These are phyloP conservation scores for Gossypium trilobum DNA, from an alignment of 441 rosid species.

Conservation along the genomic window DNA sequence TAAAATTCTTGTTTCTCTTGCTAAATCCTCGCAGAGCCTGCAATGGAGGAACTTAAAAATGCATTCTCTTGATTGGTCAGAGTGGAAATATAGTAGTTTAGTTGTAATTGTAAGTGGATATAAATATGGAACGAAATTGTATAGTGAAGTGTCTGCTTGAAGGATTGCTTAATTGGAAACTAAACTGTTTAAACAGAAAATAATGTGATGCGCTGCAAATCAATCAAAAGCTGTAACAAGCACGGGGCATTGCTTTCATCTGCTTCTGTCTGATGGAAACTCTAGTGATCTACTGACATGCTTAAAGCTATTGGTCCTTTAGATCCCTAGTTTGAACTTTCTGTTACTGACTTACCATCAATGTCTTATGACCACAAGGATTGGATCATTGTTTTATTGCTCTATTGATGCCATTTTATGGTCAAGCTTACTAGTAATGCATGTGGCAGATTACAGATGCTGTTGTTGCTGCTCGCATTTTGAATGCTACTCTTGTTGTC, in stretches of 20 bases:
- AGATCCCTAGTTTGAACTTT: not conserved
- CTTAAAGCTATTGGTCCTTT: conserved; percentile 3
- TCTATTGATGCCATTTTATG: conserved; percentile 11
- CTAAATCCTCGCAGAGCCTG: not conserved
- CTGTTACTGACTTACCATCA: not conserved
- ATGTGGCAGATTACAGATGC: conserved; percentile 81
- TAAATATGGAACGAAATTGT: not conserved
- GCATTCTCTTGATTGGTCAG: not conserved
- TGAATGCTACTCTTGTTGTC: conserved; percentile 88
- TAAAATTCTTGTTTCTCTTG: not conserved
- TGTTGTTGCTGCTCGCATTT: conserved; percentile 86
- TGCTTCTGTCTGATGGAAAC: not conserved
- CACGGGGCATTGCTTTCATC: not conserved
- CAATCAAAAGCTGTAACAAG: not conserved
- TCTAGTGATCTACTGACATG: not conserved
- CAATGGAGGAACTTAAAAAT: not conserved
- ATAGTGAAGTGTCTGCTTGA: not conserved
- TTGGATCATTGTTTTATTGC: not conserved
- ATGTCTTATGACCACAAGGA: not conserved
- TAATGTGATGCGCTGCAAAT: not conserved
- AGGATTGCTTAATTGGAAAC: not conserved
- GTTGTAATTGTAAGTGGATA: not conserved
- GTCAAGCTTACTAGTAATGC: conserved; percentile 17
- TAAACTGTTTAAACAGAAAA: not conserved
- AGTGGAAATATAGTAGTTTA: not conserved